Conservation (phyloP, 73 alveolate species). For the Paramecium pentaurelia region DNA sequence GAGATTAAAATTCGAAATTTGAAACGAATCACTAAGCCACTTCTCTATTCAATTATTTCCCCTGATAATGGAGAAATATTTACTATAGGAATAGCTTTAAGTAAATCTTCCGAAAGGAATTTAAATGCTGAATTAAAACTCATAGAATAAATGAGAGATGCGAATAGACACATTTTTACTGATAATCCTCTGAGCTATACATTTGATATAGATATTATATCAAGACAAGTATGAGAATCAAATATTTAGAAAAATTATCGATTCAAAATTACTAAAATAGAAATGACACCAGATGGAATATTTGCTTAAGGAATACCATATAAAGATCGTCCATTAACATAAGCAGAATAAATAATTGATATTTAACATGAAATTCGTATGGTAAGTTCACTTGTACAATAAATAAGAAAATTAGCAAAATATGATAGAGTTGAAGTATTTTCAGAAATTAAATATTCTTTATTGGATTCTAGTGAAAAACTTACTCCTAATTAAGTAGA, state of each 20-base stretch:
- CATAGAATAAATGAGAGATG: background rate
- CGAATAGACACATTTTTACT: background rate
- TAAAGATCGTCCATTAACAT: slow-evolving; percentile 14
- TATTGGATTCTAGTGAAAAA: background rate
- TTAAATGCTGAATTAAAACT: slow-evolving; percentile 7
- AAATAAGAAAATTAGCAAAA: background rate
- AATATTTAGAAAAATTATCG: slow-evolving; percentile 19
- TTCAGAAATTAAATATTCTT: background rate
- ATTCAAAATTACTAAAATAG: background rate
- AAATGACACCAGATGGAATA: slow-evolving; percentile 30
- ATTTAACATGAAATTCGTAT: slow-evolving; percentile 8
- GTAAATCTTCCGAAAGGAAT: slow-evolving; percentile 11
- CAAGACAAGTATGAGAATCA: background rate
- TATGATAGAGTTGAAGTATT: slow-evolving; percentile 19
- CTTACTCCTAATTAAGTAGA: background rate
- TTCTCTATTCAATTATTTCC: background rate
- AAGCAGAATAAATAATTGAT: background rate
- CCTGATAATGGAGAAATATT: slow-evolving; percentile 51
- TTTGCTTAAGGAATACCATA: slow-evolving; percentile 5
- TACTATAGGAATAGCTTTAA: background rate
- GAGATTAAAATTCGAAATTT: slow-evolving; percentile 9
- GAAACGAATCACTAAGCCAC: slow-evolving; percentile 20
- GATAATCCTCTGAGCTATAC: background rate
- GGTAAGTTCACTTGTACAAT: background rate
- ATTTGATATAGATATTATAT: background rate